These are phyloP conservation scores for Tremella yokohamensis DNA, from an alignment of 768 basidiomycete species.

Conservation along the genomic window DNA sequence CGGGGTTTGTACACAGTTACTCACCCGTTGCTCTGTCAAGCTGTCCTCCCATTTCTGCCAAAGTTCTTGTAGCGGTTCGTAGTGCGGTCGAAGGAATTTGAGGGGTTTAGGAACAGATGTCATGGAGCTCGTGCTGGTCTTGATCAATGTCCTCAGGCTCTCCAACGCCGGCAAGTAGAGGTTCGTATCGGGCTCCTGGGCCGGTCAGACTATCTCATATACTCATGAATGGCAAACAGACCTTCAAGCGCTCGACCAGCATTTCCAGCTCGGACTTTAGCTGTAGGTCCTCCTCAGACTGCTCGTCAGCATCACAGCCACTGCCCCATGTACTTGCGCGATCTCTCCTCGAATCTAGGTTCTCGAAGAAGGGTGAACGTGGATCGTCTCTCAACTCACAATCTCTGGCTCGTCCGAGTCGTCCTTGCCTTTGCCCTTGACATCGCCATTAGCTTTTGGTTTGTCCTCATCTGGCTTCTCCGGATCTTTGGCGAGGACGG, in stretches of 20 bases:
- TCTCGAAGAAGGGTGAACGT: conserved; percentile 3
- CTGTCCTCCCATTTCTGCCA: conserved; percentile 71
- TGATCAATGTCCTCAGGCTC: conserved; percentile 84
- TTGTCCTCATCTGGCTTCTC: conserved; percentile 55
- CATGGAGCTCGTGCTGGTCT: conserved; percentile 97
- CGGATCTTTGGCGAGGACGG: conserved; percentile 54
- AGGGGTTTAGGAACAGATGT: conserved; percentile 98
- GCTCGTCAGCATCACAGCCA: conserved; percentile 9
- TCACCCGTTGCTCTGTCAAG: conserved; percentile 54
- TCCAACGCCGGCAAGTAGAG: conserved; percentile 88
- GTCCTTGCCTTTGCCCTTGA: conserved; percentile 52
- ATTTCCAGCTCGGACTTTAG: conserved; percentile 93
- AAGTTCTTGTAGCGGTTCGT: conserved; percentile 76
- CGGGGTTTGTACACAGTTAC: conserved; percentile 8
- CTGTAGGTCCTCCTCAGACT: conserved; percentile 95
- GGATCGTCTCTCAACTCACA: conserved; percentile 62
- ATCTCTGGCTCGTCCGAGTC: conserved; percentile 58
- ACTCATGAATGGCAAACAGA: conserved; percentile 49
- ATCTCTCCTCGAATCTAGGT: background rate
- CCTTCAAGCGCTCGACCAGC: conserved; percentile 90
- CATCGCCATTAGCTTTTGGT: conserved; percentile 20
- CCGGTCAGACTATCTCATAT: background rate
- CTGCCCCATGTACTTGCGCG: background rate
- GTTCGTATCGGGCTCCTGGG: conserved; percentile 77
- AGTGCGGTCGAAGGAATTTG: conserved; percentile 94